Conservation (phyloP, 768 basidiomycete genomes). For the Galerina sulciceps region DNA sequence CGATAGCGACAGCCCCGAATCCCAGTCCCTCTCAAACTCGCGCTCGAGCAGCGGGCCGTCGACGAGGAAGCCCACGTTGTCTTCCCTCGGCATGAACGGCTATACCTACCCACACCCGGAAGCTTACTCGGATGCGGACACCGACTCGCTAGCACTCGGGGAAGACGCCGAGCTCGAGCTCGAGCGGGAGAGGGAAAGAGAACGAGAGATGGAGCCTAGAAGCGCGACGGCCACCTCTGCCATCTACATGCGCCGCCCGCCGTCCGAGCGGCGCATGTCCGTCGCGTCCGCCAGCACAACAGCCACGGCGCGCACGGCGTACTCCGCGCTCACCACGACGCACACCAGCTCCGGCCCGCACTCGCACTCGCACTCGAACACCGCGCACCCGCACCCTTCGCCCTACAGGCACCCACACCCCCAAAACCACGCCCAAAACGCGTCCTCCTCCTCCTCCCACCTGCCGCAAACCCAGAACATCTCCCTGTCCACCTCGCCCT, state of each 20-base stretch:
- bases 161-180: no score
- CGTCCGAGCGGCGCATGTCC: slow-evolving; percentile 38
- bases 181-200: neutral
- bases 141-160: no score
- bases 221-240: slow-evolving; percentile 1
- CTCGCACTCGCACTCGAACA: neutral
- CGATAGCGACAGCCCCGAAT: neutral
- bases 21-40: slow-evolving; percentile 47
- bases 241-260: slow-evolving; percentile 25
- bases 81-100: slow-evolving; percentile 33
- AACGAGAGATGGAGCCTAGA: neutral
- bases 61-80: slow-evolving; percentile 50
- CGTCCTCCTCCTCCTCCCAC: slow-evolving; percentile 1
- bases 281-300: slow-evolving; percentile 32
- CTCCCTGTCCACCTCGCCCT: slow-evolving; percentile 2
- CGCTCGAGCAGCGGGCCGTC: slow-evolving; percentile 50
- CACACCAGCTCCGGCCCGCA: neutral
- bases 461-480: neutral
- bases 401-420: slow-evolving; percentile 10
- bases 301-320: slow-evolving; percentile 12
- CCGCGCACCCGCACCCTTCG: slow-evolving; percentile 8
- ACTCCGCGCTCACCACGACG: slow-evolving; percentile 8
- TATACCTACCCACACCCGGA: slow-evolving; percentile 8
- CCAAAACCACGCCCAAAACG: neutral
- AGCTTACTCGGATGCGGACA: no score